These are phyloP conservation scores for Yamadazyma pseudoaaseri DNA, from an alignment of 1,139 yeast genomes.

Conservation along the genomic window DNA sequence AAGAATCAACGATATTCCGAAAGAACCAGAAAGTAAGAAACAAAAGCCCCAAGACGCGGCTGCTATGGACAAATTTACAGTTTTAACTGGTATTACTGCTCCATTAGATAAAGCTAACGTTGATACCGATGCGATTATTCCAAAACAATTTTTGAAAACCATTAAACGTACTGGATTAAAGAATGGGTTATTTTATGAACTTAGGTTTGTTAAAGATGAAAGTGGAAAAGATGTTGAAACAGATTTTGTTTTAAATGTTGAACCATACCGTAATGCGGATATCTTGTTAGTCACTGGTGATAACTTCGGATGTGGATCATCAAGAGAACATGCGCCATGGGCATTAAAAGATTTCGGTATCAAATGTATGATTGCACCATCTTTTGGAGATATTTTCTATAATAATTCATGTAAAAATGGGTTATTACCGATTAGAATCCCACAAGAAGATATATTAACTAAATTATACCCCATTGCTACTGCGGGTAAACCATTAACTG, in stretches of 20 bases:
- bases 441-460: conserved; percentile 66
- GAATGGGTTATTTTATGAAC: conserved; percentile 86
- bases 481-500: conserved; percentile 66
- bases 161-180: conserved; percentile 94
- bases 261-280: conserved; percentile 76
- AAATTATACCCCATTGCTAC: conserved; percentile 79
- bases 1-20: conserved; percentile 57
- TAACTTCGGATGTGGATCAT: conserved; percentile 98
- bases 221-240: conserved; percentile 78
- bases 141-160: conserved; percentile 95
- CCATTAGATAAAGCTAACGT: conserved; percentile 93
- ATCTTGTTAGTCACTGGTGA: conserved; percentile 91
- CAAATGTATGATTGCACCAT: conserved; percentile 92
- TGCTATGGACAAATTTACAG: conserved; percentile 75
- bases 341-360: conserved; percentile 97
- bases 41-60: conserved; percentile 16
- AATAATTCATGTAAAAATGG: conserved; percentile 97
- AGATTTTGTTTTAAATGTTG: conserved; percentile 83
- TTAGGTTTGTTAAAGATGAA: conserved; percentile 67
- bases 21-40: conserved; percentile 34
- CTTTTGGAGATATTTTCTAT: conserved; percentile 97
- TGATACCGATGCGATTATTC: conserved; percentile 97
- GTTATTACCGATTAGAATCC: conserved; percentile 82
- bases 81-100: conserved; percentile 84
- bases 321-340: conserved; percentile 99